Percentiles rank a stretch among this genome's conserved stretches.
Evolutionary conservation across 495 filamentous ascomycete genomes (phyloP).

Genomic region (Corynascus novoguineensis): DNA sequence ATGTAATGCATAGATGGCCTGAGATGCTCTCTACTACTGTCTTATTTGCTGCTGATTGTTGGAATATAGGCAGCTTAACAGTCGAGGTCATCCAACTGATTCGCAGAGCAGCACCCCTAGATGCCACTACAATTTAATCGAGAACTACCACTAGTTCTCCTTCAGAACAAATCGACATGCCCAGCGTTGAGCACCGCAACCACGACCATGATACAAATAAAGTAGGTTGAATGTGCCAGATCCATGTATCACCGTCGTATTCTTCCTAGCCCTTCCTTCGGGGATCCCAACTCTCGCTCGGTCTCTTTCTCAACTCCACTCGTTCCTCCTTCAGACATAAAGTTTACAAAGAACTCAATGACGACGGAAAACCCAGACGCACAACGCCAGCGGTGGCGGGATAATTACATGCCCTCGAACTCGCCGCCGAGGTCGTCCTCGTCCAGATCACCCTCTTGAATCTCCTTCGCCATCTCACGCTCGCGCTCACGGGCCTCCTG

Average conservation of each 20-base stretch:
- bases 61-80: not conserved
- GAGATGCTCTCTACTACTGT: no score
- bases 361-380: slow-evolving; percentile 1
- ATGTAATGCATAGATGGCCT: no score
- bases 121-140: not conserved
- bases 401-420: slow-evolving; percentile 86
- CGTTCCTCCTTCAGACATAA: slow-evolving; percentile 6
- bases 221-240: not conserved
- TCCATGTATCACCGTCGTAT: not conserved
- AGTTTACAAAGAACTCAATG: slow-evolving; percentile 19
- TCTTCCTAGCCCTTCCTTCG: not conserved
- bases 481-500: slow-evolving; percentile 95
- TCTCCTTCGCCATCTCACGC: slow-evolving; percentile 96
- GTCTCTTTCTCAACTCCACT: not conserved
- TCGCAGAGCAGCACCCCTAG: not conserved
- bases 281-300: not conserved
- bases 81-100: no score
- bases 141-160: not conserved
- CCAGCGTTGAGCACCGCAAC: not conserved
- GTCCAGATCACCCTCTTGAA: slow-evolving; percentile 94
- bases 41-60: no score
- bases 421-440: slow-evolving; percentile 96
- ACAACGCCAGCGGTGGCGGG: not conserved
- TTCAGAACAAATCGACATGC: not conserved
- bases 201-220: not conserved